Evolutionary conservation across 345 rosid species (phyloP), one percentile per base, ranked within the genome.

Genomic region (Arabidopsis arenosa): DNA sequence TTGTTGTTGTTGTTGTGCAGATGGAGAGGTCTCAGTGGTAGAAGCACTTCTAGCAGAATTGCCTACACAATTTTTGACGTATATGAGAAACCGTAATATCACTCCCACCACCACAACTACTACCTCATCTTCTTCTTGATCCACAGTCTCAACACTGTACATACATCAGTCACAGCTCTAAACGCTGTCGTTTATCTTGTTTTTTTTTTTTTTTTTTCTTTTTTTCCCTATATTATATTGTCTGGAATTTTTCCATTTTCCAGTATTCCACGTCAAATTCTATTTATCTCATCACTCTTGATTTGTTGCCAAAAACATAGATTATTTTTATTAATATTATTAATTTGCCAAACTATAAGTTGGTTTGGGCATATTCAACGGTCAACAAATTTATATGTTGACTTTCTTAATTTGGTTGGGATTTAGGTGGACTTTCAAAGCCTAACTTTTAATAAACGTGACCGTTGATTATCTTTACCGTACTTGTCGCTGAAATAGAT

Each of bases 41-140:
- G 96, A 88, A 80, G 85, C 82, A 40, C 94, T 93, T 74, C 84
- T 93, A 51, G 92, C 95, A 35, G 97, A 94, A 83, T 70, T 94
- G 77, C 98, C 98, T 0, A 72, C 88, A 4, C 98, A 94, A 51
- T 91, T 94, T 85, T 84, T 90, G 80, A 68, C 88, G 53, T 88
- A 87, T 77, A 85, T 94, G 95, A 87, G 88, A 70, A 72, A 76
- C 77, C 86, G 95, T 70, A 83, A 85, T 0, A 89, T 94, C 79
- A 82, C 65, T 82, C 98, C 96, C 37, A 70, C 44, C 32, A 15
- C 33, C 59, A 54, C 21, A 18, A 18, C 26, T 23, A 23, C 35
- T 2, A 11, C 47, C 6, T 32, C 48, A 14, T 37, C 66, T 66
- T 37, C 66, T 66, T 66, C 68, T 52, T 75, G 74, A 75, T 55